Evolutionary conservation across 2,329 filamentous ascomycete genomes (phyloP).

Genomic region (Zymoseptoria tritici): DNA sequence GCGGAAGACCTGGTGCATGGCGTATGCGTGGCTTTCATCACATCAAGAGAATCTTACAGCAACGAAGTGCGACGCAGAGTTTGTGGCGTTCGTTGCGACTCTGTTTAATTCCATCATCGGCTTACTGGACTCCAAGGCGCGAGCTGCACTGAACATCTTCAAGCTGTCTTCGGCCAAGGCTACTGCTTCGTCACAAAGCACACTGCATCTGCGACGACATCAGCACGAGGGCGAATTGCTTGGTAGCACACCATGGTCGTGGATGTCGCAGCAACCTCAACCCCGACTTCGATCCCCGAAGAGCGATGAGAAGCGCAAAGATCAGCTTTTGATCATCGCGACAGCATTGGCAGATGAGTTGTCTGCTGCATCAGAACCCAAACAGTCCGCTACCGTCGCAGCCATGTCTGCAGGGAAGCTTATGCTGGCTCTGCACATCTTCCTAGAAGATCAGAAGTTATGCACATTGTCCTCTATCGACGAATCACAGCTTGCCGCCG

Average conservation of each 20-base stretch:
- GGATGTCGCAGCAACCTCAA: conserved; percentile 8
- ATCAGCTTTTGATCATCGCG: conserved; percentile 22
- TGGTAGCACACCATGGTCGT: conserved; percentile 16
- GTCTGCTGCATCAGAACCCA: background rate
- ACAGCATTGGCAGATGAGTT: conserved; percentile 22
- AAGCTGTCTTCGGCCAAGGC: conserved; percentile 18
- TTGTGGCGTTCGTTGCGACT: conserved; percentile 35
- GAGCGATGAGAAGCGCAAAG: conserved; percentile 14
- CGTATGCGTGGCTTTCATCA: conserved; percentile 16
- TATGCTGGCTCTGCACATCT: conserved; percentile 67
- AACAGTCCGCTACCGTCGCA: background rate
- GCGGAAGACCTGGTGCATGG: conserved; percentile 24
- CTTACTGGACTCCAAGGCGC: conserved; percentile 23
- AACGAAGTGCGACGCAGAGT: conserved; percentile 21
- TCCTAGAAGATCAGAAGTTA: conserved; percentile 86
- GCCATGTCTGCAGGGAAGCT: conserved; percentile 18
- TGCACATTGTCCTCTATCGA: conserved; percentile 34
- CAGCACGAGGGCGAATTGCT: background rate
- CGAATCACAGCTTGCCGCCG: conserved; percentile 48
- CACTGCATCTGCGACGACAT: background rate
- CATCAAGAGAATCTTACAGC: conserved; percentile 7
- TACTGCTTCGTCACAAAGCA: background rate
- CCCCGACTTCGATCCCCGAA: conserved; percentile 4
- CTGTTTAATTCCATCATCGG: conserved; percentile 33
- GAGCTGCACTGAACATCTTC: conserved; percentile 20